Conservation (phyloP, 1,139 yeast species). For the Hanseniaspora gamundiae region DNA sequence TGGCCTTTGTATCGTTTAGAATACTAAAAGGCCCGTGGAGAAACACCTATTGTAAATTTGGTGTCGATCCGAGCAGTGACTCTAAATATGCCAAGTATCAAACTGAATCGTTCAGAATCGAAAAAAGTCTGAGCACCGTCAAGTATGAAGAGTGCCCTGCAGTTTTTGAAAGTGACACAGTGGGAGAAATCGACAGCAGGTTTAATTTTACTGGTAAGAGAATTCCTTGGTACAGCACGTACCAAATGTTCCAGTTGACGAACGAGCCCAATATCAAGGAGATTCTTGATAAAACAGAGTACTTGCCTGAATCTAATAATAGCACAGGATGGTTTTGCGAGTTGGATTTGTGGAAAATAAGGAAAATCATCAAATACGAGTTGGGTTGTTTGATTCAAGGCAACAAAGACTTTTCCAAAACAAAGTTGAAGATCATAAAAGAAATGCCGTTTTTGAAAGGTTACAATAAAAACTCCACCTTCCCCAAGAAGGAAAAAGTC, state of each 20-base stretch:
- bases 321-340: conserved; percentile 68
- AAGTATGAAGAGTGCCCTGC: conserved; percentile 32
- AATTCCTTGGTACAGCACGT: conserved; percentile 56
- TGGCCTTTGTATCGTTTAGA: conserved; percentile 73
- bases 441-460: conserved; percentile 23
- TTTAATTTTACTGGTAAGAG: conserved; percentile 63
- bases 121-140: conserved; percentile 18
- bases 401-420: conserved; percentile 31
- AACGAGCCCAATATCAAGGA: conserved; percentile 48
- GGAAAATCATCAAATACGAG: conserved; percentile 65
- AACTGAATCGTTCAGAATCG: conserved; percentile 60
- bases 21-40: conserved; percentile 93
- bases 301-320: conserved; percentile 35
- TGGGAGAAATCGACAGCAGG: conserved; percentile 26
- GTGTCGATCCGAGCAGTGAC: conserved; percentile 60
- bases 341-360: conserved; percentile 47
- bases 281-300: conserved; percentile 32
- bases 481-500: conserved; percentile 14
- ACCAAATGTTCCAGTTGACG: conserved; percentile 71
- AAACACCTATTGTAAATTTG: conserved; percentile 70
- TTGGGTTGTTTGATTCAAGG: conserved; percentile 41
- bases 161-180: conserved; percentile 22
- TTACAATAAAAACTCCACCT: conserved; percentile 15
- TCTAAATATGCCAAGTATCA: conserved; percentile 54
- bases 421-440: conserved; percentile 28